Evolutionary conservation across 345 rosid genomes (phyloP), one percentile per base, ranked within the genome.

Genomic region (Gossypioides kirkii): DNA sequence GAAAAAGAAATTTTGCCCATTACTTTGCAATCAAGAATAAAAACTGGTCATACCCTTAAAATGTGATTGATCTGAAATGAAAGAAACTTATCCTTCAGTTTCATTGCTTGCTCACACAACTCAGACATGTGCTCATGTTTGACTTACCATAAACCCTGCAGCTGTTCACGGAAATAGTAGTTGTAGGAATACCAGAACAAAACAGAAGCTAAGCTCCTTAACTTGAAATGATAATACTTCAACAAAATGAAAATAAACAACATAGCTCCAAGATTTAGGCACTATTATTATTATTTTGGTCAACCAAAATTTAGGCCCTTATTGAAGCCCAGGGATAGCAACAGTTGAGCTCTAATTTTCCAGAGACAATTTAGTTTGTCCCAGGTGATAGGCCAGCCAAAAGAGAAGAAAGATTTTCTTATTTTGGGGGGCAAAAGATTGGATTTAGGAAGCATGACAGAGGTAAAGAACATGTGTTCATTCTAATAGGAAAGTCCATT

Each of bases 41-140:
- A 49, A 56, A n/a, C 13, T 41, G 50, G 32, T 70, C 79, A 22
- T 80, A 94, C 97, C 91, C 98, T 84, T 59, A 85, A 75, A 74
- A 91, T 87, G 82, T 92, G 98, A 73, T 82, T 78, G 83, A 95
- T 95, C 82, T 86, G 81, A 60, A 91, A 92, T 16, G 91, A 86
- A 28, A 18, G 71, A 76, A 92, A 91, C 74, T 72, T 78, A 32
- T 78, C 49, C 74, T 80, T 84, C 70, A 92, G 88, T 61, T 70
- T 60, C 70, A 81, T 82, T 65, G 87, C 96, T 79, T 88, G 83
- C 80, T 73, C 62, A 70, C 75, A 76, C 60, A 92, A 82, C 45
- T 72, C 74, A 4, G 88, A 60, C 74, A 95, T 82, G 78, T 52
- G 77, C 72, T 82, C 73, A 45, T 91, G 79, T 66, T 71, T 88